These are phyloP conservation scores for Nicotiana sylvestris DNA, from an alignment of 257 asterid species.

Conservation along the genomic window DNA sequence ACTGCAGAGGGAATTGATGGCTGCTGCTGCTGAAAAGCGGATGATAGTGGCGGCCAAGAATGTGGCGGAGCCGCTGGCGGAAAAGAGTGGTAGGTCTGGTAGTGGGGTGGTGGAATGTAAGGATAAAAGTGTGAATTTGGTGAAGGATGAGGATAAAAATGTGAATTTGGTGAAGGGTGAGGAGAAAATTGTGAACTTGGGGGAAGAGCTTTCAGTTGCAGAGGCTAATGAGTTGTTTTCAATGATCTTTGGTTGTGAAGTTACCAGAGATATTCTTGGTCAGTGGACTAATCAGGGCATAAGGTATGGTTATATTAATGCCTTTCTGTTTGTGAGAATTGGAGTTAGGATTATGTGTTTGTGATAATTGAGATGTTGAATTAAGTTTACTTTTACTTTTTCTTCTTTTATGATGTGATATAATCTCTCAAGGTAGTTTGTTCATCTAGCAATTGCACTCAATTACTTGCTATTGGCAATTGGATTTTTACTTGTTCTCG, in stretches of 20 bases:
- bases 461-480: neutral
- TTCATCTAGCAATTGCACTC: neutral
- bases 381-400: neutral
- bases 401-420: neutral
- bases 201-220: constrained; percentile 34
- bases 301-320: constrained; percentile 38
- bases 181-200: constrained; percentile 20
- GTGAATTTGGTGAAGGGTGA: constrained; percentile 21
- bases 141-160: constrained; percentile 18
- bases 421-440: neutral
- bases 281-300: constrained; percentile 99
- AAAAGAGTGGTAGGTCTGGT: constrained; percentile 28
- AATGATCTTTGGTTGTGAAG: constrained; percentile 65
- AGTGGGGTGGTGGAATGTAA: constrained; percentile 12
- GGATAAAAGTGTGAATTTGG: constrained; percentile 37
- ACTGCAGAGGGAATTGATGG: constrained; percentile 83
- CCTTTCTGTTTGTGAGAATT: neutral
- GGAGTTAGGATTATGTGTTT: neutral
- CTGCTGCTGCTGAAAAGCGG: constrained; percentile 96
- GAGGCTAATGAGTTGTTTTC: constrained; percentile 71
- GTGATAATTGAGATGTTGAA: neutral
- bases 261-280: constrained; percentile 69
- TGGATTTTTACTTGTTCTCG: neutral
- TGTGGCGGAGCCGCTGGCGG: constrained; percentile 18
- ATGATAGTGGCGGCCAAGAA: constrained; percentile 38